Percentiles rank a stretch among this genome's conserved stretches.
These are phyloP conservation scores for Achlya hypogyna DNA, from an alignment of 352 stramenopile genomes.

Conservation along the genomic window DNA sequence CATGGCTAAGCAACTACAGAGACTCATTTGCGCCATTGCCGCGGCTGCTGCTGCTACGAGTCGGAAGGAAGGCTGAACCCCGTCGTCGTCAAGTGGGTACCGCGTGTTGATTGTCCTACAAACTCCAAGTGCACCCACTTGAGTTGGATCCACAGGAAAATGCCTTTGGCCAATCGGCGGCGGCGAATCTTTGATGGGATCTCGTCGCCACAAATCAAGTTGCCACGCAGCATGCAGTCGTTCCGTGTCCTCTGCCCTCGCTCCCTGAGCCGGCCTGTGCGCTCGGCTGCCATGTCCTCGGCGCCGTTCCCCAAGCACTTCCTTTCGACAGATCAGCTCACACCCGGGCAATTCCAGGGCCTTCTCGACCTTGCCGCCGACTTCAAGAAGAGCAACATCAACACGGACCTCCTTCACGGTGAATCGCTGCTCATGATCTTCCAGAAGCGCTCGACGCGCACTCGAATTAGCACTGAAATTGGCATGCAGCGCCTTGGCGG, in stretches of 20 bases:
- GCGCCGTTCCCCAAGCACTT: constrained; percentile 6
- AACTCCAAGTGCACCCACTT: constrained; percentile 4
- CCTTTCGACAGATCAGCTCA: constrained; percentile 19
- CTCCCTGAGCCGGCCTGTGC: neutral
- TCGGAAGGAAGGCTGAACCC: too few relatives aligned
- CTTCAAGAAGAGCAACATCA: constrained; percentile 20
- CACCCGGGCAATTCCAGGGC: constrained; percentile 6
- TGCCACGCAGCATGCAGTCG: neutral
- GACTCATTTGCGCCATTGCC: too few relatives aligned
- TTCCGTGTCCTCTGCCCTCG: neutral
- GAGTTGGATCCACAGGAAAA: constrained; percentile 5
- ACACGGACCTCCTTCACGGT: constrained; percentile 21
- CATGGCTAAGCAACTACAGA: too few relatives aligned
- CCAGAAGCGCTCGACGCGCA: constrained; percentile 90
- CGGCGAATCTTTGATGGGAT: neutral
- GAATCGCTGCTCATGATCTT: constrained; percentile 92
- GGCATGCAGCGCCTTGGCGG: constrained; percentile 95
- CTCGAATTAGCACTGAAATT: constrained; percentile 91
- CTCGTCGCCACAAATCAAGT: neutral
- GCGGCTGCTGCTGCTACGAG: too few relatives aligned
- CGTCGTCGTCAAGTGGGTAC: too few relatives aligned
- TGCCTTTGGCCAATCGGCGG: neutral
- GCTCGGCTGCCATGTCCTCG: neutral
- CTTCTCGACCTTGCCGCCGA: constrained; percentile 12
- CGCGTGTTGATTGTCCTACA: too few relatives aligned